A percentile compares a stretch with the other conserved stretches of the same genome.
phyloP scores from a whole-genome alignment of 2,329 filamentous ascomycete genomes.

The Sarocladium oryzae region DNA sequence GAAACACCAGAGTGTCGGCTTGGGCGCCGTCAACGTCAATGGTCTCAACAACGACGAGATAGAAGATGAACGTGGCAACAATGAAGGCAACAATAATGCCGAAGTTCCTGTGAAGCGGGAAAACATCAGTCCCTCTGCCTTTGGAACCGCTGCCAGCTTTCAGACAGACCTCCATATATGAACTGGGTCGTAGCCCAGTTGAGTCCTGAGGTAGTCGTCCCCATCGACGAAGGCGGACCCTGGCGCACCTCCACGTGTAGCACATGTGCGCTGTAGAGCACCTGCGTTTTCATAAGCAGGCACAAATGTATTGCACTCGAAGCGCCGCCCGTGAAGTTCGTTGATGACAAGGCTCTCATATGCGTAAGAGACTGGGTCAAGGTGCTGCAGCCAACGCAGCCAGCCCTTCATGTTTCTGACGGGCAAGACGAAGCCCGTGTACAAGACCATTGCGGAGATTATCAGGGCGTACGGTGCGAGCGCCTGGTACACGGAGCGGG shows the following conservation, averaged over 20 bases:
- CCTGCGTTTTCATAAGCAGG: conserved; percentile 21
- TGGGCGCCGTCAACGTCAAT: conserved; percentile 64
- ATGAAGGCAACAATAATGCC: conserved; percentile 61
- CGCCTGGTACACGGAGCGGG: conserved; percentile 61
- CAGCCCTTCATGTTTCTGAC: conserved; percentile 68
- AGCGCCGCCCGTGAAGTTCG: conserved; percentile 52
- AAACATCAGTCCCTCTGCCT: too few species aligned
- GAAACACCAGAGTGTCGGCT: conserved; percentile 64
- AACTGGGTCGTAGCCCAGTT: conserved; percentile 49
- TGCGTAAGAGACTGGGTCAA: conserved; percentile 70
- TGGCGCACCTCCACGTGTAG: conserved; percentile 47
- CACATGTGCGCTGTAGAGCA: conserved; percentile 44
- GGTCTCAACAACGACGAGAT: conserved; percentile 60
- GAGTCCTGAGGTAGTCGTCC: conserved; percentile 46
- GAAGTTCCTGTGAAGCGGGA: conserved; percentile 41
- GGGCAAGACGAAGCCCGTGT: conserved; percentile 65
- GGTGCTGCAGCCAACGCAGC: conserved; percentile 77
- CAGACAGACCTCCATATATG: conserved; percentile 53
- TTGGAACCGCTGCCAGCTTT: too few species aligned
- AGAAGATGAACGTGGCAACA: conserved; percentile 50
- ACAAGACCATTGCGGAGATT: conserved; percentile 61
- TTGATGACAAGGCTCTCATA: conserved; percentile 65
- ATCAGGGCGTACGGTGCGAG: conserved; percentile 54
- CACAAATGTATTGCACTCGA: conserved; percentile 40
- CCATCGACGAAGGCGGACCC: conserved; percentile 49